phyloP scores from a whole-genome alignment of 371 early-diverging fungal species.

The Apophysomyces ossiformis region DNA sequence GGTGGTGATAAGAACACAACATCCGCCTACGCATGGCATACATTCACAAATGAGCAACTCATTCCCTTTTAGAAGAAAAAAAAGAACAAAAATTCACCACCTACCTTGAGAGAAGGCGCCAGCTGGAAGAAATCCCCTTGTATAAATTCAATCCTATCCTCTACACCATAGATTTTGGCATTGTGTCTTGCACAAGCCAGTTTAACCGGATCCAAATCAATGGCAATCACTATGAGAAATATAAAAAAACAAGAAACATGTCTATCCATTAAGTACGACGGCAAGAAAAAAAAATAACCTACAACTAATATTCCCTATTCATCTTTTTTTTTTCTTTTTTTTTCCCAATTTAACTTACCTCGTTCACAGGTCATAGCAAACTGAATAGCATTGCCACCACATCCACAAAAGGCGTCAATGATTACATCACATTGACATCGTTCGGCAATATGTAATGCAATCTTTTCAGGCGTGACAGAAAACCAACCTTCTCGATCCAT shows the following conservation, averaged over 20 bases:
- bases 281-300: neutral
- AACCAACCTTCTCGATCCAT: constrained; percentile 96
- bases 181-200: constrained; percentile 85
- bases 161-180: constrained; percentile 90
- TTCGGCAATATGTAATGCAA: constrained; percentile 84
- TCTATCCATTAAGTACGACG: too few species aligned
- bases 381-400: constrained; percentile 96
- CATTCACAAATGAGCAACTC: constrained; percentile 12
- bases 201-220: constrained; percentile 87
- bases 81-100: too few species aligned
- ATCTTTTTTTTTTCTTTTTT: too few species aligned
- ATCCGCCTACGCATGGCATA: constrained; percentile 66
- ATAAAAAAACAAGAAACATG: neutral
- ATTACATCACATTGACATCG: constrained; percentile 74
- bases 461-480: constrained; percentile 93
- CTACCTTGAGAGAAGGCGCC: constrained; percentile 61
- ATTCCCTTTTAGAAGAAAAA: neutral
- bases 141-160: constrained; percentile 90
- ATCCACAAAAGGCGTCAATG: constrained; percentile 95
- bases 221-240: constrained; percentile 77
- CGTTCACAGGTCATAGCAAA: constrained; percentile 86
- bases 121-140: constrained; percentile 82
- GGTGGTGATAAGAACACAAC: constrained; percentile 93
- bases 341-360: constrained; percentile 37
- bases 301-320: too few species aligned